Evolutionary conservation across 805 yeast genomes (phyloP).

Genomic region (Starmerella stigmatis): DNA sequence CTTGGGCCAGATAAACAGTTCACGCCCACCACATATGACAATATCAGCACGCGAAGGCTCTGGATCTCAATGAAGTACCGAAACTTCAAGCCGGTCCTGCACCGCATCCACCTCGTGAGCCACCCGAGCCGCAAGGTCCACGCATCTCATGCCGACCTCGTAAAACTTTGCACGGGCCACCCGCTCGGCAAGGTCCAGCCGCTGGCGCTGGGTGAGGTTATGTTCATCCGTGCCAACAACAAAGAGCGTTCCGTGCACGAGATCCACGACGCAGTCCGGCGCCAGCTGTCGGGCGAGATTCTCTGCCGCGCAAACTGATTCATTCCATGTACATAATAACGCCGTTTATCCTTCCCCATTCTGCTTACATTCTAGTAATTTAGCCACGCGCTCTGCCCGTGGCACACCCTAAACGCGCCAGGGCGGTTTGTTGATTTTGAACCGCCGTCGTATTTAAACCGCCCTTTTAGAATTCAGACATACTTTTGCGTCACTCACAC

Average conservation of each 20-base stretch:
- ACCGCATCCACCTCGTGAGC: constrained; percentile 60
- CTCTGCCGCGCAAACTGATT: constrained; percentile 49
- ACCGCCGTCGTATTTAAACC: background rate
- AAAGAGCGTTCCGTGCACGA: constrained; percentile 51
- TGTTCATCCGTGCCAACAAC: constrained; percentile 48
- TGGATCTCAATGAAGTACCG: constrained; percentile 91
- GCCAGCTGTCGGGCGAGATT: constrained; percentile 61
- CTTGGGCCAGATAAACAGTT: constrained; percentile 63
- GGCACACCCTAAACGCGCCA: background rate
- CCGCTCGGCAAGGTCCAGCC: constrained; percentile 68
- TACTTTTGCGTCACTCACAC: too few relatives aligned
- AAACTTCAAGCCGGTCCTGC: constrained; percentile 64
- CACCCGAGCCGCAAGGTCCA: constrained; percentile 73
- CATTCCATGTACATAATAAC: background rate
- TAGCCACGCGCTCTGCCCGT: too few relatives aligned
- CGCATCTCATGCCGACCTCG: constrained; percentile 53
- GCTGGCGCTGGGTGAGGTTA: constrained; percentile 78
- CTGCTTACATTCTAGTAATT: too few relatives aligned
- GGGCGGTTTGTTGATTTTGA: background rate
- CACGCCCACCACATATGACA: constrained; percentile 69
- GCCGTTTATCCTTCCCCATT: too few relatives aligned
- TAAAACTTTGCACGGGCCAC: constrained; percentile 63
- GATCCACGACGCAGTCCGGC: constrained; percentile 74
- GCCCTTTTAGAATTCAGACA: too few relatives aligned
- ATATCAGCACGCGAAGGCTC: constrained; percentile 70